These are phyloP conservation scores for Pseudocercospora vitis DNA, from an alignment of 2,329 filamentous ascomycete genomes.

Conservation along the genomic window DNA sequence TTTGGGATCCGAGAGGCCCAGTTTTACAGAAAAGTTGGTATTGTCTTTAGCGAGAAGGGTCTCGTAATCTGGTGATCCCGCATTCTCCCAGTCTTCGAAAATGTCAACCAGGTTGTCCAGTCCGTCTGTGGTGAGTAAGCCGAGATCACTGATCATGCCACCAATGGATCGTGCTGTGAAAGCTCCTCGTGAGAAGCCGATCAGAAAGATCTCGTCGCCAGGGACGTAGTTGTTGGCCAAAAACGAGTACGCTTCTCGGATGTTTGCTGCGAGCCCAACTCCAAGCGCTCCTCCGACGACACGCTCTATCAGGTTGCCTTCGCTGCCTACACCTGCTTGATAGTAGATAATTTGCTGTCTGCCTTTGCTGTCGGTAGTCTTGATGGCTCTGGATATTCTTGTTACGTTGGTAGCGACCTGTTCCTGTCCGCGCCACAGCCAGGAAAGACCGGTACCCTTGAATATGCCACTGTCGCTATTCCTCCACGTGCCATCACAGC, in stretches of 20 bases:
- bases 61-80: constrained; percentile 31
- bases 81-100: constrained; percentile 37
- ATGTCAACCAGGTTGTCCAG: constrained; percentile 35
- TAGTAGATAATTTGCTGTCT: constrained; percentile 41
- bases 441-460: constrained; percentile 20
- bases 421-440: constrained; percentile 19
- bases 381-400: constrained; percentile 37
- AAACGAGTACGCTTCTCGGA: constrained; percentile 63
- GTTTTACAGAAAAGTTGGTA: constrained; percentile 21
- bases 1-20: constrained; percentile 16
- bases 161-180: constrained; percentile 46
- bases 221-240: constrained; percentile 59
- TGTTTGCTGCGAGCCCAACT: constrained; percentile 44
- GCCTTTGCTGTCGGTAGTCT: constrained; percentile 33
- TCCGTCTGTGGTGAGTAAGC: constrained; percentile 41
- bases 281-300: constrained; percentile 37
- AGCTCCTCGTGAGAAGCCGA: constrained; percentile 49
- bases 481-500: constrained; percentile 33
- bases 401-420: constrained; percentile 39
- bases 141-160: constrained; percentile 47
- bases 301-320: constrained; percentile 35
- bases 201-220: constrained; percentile 42
- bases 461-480: constrained; percentile 31
- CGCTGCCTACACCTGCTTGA: constrained; percentile 39
- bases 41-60: constrained; percentile 19